A percentile compares a stretch with the other conserved stretches of the same genome.
These are phyloP conservation scores for Crucihimalaya himalaica DNA, from an alignment of 345 rosid genomes.

Conservation along the genomic window DNA sequence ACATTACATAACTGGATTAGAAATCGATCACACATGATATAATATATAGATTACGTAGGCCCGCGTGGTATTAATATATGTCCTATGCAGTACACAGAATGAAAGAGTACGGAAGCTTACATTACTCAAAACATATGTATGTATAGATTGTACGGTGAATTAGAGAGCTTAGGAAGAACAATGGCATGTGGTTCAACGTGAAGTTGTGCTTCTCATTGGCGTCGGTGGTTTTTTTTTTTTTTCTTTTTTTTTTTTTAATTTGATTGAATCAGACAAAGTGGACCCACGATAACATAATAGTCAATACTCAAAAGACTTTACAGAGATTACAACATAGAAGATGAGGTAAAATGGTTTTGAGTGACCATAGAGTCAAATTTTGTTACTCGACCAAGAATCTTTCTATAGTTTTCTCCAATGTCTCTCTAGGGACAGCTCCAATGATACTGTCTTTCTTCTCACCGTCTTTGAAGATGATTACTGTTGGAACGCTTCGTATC, in stretches of 20 bases:
- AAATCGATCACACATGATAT: not conserved
- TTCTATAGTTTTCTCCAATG: slow-evolving; percentile 61
- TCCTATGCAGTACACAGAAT: slow-evolving; percentile 34
- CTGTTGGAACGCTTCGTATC: slow-evolving; percentile 70
- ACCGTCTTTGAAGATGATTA: slow-evolving; percentile 61
- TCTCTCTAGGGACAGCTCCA: slow-evolving; percentile 74
- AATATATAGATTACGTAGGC: not conserved
- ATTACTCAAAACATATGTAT: slow-evolving; percentile 14
- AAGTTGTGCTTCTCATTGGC: slow-evolving; percentile 26
- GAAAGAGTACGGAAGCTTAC: slow-evolving; percentile 34
- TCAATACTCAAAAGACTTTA: slow-evolving; percentile 14
- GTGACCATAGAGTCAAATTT: not conserved
- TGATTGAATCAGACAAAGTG: slow-evolving; percentile 8
- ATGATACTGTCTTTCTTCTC: slow-evolving; percentile 76
- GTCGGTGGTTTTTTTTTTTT: slow-evolving; percentile 29
- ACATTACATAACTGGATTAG: not conserved
- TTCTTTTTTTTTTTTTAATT: not conserved
- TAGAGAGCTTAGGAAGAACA: slow-evolving; percentile 18
- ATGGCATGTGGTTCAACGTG: slow-evolving; percentile 38
- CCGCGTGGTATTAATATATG: slow-evolving; percentile 16
- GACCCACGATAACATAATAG: slow-evolving; percentile 15
- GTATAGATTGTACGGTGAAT: slow-evolving; percentile 29
- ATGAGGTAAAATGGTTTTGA: not conserved
- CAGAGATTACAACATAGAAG: slow-evolving; percentile 16
- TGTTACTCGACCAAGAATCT: slow-evolving; percentile 53